These are phyloP conservation scores for Nelumbo lutea DNA, from an alignment of 164 flowering plant species.

Conservation along the genomic window DNA sequence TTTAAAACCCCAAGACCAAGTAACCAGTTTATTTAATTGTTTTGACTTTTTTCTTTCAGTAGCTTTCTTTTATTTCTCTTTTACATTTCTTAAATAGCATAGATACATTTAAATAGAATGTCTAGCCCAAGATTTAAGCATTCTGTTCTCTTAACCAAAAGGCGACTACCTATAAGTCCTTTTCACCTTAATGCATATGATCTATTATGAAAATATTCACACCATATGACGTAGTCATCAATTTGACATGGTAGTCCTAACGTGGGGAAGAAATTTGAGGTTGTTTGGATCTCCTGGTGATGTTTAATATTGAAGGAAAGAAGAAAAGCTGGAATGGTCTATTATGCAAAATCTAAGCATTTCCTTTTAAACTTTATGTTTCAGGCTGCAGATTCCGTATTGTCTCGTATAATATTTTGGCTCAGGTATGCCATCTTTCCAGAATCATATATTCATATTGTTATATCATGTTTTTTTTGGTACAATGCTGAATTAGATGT, in stretches of 20 bases:
- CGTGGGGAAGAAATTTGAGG: neutral
- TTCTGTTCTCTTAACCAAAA: neutral
- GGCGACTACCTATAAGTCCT: neutral
- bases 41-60: too few species aligned
- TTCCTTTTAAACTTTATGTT: slow-evolving; percentile 9
- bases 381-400: slow-evolving; percentile 68
- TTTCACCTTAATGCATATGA: neutral
- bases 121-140: neutral
- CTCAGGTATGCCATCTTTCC: slow-evolving; percentile 54
- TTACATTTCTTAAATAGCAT: neutral
- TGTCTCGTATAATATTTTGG: slow-evolving; percentile 86
- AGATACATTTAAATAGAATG: neutral
- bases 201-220: neutral
- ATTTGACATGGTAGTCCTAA: neutral
- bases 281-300: neutral
- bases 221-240: neutral
- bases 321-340: neutral
- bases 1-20: neutral
- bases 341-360: neutral
- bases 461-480: neutral
- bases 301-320: neutral
- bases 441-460: neutral
- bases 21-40: too few species aligned
- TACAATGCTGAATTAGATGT: too few species aligned
- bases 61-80: neutral